Base-by-base conservation (phyloP, 495 filamentous ascomycete species). In the Aspergillus heteromorphus region DNA sequence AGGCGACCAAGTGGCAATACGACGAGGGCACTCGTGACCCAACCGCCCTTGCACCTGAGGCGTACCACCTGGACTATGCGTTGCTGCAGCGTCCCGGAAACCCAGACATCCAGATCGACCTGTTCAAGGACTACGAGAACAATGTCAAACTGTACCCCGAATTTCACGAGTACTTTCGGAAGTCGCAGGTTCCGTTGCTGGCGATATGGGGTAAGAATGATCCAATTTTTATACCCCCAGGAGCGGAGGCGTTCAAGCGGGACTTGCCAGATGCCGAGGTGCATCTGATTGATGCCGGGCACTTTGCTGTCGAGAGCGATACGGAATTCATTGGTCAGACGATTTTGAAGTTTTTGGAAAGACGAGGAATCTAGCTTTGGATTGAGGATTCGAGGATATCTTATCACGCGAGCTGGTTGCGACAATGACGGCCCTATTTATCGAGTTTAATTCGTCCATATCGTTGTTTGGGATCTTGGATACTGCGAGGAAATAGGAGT, bases 181-280 rank as follows among this genome's bases (percentile, higher is more conserved):
- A 68, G 16, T 77, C 66, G 1, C 70, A 79, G 54, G 74, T 83
- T 0, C 83, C 83, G 4, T 48, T 84, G 2, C 56, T 88, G 56
- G 81, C 78, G 4, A 70, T 78, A 3, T 88, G 85, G 84, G 84
- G 85, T 2, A 81, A 79, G 69, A 73, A 79, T 49, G 84, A 87
- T 68, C 57, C 50, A 6, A 73, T 81, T 23, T 88, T 87, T 61
- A 63, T 83, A 2, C 58, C 75, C 1, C 53, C 74, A 1, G 85
- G 83, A 0, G 84, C 83, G 6, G 77, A 85, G 60, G 83, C 83
- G 1, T 87, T 78, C 51, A 78, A 72, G 58, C 73, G 60, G 27
- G 84, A 87, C 70, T 55, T 81, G 14, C 67, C 72, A 20, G 64
- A 75, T 7, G 71, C 79, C 10, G 75, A 83, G 62, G 60, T 81